Evolutionary conservation across 2,329 filamentous ascomycete genomes (phyloP), one percentile per base, ranked within the genome.

Genomic region (Trichoderma cornu-damae): DNA sequence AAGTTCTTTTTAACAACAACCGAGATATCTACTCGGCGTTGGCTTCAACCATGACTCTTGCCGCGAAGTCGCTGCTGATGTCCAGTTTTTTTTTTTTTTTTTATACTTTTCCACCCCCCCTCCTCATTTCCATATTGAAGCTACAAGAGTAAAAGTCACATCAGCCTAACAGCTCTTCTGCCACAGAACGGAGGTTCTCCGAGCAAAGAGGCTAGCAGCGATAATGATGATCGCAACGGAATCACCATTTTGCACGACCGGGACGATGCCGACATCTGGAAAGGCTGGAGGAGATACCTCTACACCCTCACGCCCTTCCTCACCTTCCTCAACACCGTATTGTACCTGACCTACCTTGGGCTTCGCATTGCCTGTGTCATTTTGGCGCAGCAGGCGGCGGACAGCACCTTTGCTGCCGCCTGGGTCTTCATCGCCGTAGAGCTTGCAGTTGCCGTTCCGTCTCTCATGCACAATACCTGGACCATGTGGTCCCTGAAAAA

Each of bases 381-480:
- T n/a, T 68, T 70, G 43, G 79, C 81, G 1, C 79, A 84, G 62
- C 69, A 73, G 1, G 67, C 67, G 1, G 68, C 69, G 3, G 48
- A 65, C 3, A 65, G 69, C 20, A 70, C 70, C 2, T 84, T 77
- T 60, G 70, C 73, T 4, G 75, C 77, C 43, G 81, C 81, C 2
- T 84, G 81, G 81, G 64, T 82, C 6, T 84, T 84, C 61, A 79
- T 84, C 54, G 77, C 70, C 22, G 74, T 83, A 57, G 81, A 84
- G 64, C 66, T 81, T 37, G 70, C 72, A n/a, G 74, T 78, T 6
- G 77, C 79, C 4, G 73, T 82, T 52, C 81, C 81, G 5, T 75
- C 78, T 3, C 68, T 83, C 34, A 75, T 82, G 72, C 80, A 84
- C 70, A 81, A 81, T 62, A 70, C 76, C 35, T 83, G 79, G 79